Percentiles rank a stretch among this genome's conserved stretches.
These are phyloP conservation scores for Neurospora africana DNA, from an alignment of 495 filamentous ascomycete genomes.

Conservation along the genomic window DNA sequence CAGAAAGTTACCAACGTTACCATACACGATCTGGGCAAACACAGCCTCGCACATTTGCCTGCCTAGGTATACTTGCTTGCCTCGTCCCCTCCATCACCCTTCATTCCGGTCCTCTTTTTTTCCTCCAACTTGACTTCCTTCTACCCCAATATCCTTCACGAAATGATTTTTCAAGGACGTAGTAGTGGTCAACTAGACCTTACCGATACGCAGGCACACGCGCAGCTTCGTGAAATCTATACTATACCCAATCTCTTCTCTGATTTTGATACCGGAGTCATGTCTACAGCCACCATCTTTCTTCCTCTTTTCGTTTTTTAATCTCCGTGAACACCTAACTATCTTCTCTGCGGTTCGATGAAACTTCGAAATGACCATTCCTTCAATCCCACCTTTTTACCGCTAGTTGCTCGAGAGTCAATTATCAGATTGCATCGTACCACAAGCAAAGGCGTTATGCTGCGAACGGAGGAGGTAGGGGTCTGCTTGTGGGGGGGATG, in stretches of 20 bases:
- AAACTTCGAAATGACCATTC: not conserved
- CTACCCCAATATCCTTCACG: no score
- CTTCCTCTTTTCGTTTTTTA: no score
- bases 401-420: not conserved
- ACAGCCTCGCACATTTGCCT: not conserved
- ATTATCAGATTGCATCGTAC: not conserved
- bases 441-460: no score
- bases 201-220: no score
- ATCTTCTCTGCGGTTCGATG: not conserved
- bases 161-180: no score
- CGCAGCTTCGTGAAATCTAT: no score
- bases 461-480: no score
- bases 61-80: not conserved
- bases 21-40: not conserved
- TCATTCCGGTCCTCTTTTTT: not conserved
- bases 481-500: not conserved
- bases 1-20: not conserved
- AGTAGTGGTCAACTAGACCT: no score
- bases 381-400: not conserved
- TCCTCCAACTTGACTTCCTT: not conserved
- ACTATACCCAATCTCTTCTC: not conserved
- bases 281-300: not conserved
- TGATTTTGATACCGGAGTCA: not conserved
- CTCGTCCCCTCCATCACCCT: not conserved
- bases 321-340: not conserved